These are phyloP conservation scores for Diaporthe destruens DNA, from an alignment of 2,329 filamentous ascomycete genomes.

Conservation along the genomic window DNA sequence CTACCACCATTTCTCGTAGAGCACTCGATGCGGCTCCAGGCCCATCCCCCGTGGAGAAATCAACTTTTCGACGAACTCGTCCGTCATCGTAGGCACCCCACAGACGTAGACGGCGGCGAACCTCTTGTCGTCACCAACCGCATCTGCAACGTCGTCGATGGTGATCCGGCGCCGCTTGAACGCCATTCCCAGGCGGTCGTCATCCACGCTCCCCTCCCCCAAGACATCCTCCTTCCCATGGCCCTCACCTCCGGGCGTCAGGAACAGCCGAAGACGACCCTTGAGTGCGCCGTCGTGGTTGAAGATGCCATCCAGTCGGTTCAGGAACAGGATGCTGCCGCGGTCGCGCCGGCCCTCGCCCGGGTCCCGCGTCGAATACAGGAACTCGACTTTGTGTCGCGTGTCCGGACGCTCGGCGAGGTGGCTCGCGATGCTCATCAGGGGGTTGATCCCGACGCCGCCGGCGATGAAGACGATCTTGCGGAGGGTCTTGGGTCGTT, in stretches of 20 bases:
- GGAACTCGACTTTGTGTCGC: slow-evolving; percentile 63
- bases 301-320: slow-evolving; percentile 60
- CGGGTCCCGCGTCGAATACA: slow-evolving; percentile 69
- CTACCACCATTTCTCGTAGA: slow-evolving; percentile 57
- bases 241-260: slow-evolving; percentile 53
- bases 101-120: slow-evolving; percentile 74
- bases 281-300: slow-evolving; percentile 48
- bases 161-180: slow-evolving; percentile 57
- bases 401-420: slow-evolving; percentile 58
- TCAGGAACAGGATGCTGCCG: slow-evolving; percentile 63
- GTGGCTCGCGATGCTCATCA: slow-evolving; percentile 79
- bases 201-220: slow-evolving; percentile 26
- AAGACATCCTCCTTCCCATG: not conserved
- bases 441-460: slow-evolving; percentile 85
- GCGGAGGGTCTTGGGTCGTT: slow-evolving; percentile 43
- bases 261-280: slow-evolving; percentile 61
- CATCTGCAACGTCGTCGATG: slow-evolving; percentile 56
- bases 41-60: slow-evolving; percentile 48
- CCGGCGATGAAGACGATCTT: slow-evolving; percentile 82
- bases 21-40: slow-evolving; percentile 47
- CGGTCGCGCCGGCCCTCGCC: slow-evolving; percentile 45
- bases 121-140: slow-evolving; percentile 53
- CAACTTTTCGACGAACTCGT: slow-evolving; percentile 68
- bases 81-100: slow-evolving; percentile 77
- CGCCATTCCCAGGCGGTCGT: slow-evolving; percentile 46